These are phyloP conservation scores for Neostapfia colusana DNA, from an alignment of 176 grass and related monocot species.

Conservation along the genomic window DNA sequence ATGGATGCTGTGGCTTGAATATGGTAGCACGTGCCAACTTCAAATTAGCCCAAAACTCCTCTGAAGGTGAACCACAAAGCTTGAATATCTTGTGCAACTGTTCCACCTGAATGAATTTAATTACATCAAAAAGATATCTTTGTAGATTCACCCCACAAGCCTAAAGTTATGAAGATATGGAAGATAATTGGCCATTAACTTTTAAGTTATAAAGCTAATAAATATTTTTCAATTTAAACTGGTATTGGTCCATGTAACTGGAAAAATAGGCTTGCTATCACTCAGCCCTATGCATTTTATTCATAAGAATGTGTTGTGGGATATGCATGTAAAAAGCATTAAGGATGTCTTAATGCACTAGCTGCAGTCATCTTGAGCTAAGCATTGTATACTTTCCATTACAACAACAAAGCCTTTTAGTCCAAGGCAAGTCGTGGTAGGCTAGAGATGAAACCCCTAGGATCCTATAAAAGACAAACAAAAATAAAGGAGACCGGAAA, in stretches of 20 bases:
- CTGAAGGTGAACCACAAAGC: constrained; percentile 86
- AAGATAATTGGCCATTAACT: constrained; percentile 16
- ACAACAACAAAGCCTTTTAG: too few relatives aligned
- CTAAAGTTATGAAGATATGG: not conserved
- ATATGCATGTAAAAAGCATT: not conserved
- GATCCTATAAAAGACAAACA: too few relatives aligned
- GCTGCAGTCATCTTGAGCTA: constrained; percentile 19
- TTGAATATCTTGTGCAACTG: constrained; percentile 98
- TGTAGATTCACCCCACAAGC: constrained; percentile 3
- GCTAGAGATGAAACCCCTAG: too few relatives aligned
- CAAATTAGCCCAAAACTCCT: constrained; percentile 81
- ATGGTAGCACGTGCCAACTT: constrained; percentile 75
- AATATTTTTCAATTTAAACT: not conserved
- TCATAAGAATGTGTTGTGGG: constrained; percentile 12
- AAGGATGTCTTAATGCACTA: not conserved
- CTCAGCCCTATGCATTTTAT: not conserved
- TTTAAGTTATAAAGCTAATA: constrained; percentile 8
- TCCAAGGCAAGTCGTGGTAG: too few relatives aligned
- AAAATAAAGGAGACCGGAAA: too few relatives aligned
- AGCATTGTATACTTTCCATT: constrained; percentile 1
- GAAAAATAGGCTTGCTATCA: constrained; percentile 15
- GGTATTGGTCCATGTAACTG: constrained; percentile 13
- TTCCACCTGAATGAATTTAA: constrained; percentile 62
- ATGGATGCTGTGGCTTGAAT: constrained; percentile 83
- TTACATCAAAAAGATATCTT: not conserved